These are phyloP conservation scores for Mesembryanthemum crystallinum DNA, from an alignment of 148 eudicot species.

Conservation along the genomic window DNA sequence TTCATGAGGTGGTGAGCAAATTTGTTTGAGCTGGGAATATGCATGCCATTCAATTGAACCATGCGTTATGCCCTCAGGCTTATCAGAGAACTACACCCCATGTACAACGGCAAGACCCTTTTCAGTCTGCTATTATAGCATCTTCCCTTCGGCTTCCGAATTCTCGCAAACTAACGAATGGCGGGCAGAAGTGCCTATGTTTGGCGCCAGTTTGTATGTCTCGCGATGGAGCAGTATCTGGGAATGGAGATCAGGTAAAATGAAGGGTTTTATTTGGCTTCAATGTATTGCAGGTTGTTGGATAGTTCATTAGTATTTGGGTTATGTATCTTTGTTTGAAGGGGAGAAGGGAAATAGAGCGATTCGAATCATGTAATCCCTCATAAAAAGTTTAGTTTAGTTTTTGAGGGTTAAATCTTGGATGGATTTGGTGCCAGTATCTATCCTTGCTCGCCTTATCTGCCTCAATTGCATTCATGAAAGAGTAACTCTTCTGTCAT, in stretches of 20 bases:
- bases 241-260: constrained; percentile 44
- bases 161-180: constrained; percentile 20
- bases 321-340: no score
- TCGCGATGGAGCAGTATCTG: constrained; percentile 44
- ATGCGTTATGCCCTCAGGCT: constrained; percentile 31
- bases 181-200: constrained; percentile 18
- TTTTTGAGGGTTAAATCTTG: not conserved
- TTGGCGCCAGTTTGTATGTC: constrained; percentile 40
- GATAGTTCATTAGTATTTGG: not conserved
- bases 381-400: not conserved
- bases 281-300: not conserved
- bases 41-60: constrained; percentile 45
- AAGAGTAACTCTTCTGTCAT: not conserved
- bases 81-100: constrained; percentile 13
- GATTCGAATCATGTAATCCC: not conserved
- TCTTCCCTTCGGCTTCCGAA: constrained; percentile 16
- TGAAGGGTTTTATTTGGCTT: not conserved
- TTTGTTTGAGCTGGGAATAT: constrained; percentile 23
- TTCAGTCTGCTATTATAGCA: constrained; percentile 16
- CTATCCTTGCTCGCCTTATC: not conserved
- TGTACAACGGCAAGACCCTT: constrained; percentile 14
- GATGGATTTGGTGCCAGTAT: constrained; percentile 1
- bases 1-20: constrained; percentile 18
- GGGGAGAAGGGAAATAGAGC: not conserved
- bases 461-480: not conserved